Base-by-base conservation (phyloP, 805 yeast species). In the Starmerella davenportii region DNA sequence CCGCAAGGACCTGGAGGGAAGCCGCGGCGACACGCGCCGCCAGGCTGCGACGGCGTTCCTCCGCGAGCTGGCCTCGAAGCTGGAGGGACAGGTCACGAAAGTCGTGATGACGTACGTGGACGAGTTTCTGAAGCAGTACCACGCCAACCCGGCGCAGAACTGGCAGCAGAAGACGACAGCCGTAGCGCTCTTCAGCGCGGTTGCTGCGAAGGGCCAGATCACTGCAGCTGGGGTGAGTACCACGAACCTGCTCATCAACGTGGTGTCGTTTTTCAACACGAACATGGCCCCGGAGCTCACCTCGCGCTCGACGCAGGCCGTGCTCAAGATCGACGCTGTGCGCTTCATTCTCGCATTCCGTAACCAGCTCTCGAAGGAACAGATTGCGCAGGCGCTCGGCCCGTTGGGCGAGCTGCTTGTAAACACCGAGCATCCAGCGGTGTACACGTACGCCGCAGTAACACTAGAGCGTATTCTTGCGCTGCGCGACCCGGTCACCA, bases 101-200 rank as follows among this genome's bases (percentile, higher is more conserved):
- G 72, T 78, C 2, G 81, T 84, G 19, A 68, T 79, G 73, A 58
- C 56, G 4, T 84, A 81, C 53, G 78, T 85, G 31, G 68, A 71
- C 37, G 67, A 68, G 24, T 84, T 76, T 54, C 65, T 87, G 43
- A 53, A 59, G n/a, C 61, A 61, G 19, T 75, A 68, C 53, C 52
- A 58, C 28, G 47, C 57, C n/a, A 53, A 66, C 43, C 60, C 60
- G 14, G 51, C 60, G 11, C 55, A 53, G 17, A 70, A 74, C 50
- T 90, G 98, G 98, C 74, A 74, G 50, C 70, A 70, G 38, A 90
- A 84, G 53, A 95, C 85, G 55, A 69, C 85, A 14, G 85, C 95
- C 3, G 72, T 80, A 20, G 82, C 80, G 50, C 61, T 90, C 39
- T 90, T 84, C 55, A 71, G 90, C 33, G 75, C 95, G 0, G 67